Evolutionary conservation across 2,329 filamentous ascomycete species (phyloP), one percentile per base, ranked within the genome.

Genomic region (Xylaria sp.): DNA sequence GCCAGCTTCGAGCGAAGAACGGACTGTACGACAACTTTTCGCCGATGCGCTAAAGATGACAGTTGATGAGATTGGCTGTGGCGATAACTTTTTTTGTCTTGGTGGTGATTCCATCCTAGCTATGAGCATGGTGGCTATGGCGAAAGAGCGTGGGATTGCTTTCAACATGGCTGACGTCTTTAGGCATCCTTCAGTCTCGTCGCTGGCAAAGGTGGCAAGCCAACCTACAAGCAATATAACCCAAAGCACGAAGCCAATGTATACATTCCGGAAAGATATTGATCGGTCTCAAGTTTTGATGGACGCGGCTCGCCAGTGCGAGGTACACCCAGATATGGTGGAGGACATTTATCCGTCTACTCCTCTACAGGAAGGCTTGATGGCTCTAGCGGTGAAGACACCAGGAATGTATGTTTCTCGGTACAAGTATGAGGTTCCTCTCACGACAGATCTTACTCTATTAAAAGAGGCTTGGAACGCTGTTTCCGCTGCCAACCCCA

Each of bases 61-160:
- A 7, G 32, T n/a, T 6, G 50, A 55, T 15, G 18, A 61, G 6
- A 18, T 68, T 18, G 54, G 61, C 41, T 55, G 58, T 13, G 65
- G 55, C 10, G 75, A 80, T 44, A 76, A 78, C 68, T 82, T 83
- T 68, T 78, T 81, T 61, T 72, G 72, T 3, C 71, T 82, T 1
- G 81, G 81, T 5, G 81, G 81, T 48, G 81, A 82, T 70, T 83
- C 81, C 0, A 76, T 83, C 3, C 65, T 75, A 4, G 80, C 81
- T 1, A 85, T 84, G 74, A 84, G 81, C 50, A 74, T 88, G 2
- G 84, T 68, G 3, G 50, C 61, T 10, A 25, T 87, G 0, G 66
- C 66, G 15, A 64, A 81, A 84, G 55, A 78, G 10, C 66, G 32
- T 48, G 68, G 56, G 77, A 73, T 51, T 66, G 65, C 13, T 50